These are phyloP conservation scores for Thermothelomyces thermophilus DNA, from an alignment of 2,329 filamentous ascomycete genomes.

Conservation along the genomic window DNA sequence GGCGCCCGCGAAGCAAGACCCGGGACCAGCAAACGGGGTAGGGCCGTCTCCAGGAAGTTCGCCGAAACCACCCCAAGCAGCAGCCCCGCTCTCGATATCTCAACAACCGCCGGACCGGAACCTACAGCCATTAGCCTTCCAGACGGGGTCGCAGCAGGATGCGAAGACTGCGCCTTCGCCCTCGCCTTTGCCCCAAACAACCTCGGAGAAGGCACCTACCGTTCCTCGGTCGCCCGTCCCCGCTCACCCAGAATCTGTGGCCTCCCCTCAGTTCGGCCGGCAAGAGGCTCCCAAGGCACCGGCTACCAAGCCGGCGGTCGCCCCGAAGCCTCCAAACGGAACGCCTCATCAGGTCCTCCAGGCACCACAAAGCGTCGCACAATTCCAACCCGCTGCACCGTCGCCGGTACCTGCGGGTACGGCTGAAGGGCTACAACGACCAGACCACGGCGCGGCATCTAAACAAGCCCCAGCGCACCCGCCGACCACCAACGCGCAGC, in stretches of 20 bases:
- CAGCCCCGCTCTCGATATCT: slow-evolving; percentile 1
- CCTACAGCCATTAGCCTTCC: slow-evolving; percentile 23
- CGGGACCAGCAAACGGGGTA: slow-evolving; percentile 9
- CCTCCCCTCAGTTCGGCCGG: slow-evolving; percentile 15
- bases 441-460: slow-evolving; percentile 29
- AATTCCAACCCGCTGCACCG: slow-evolving; percentile 27
- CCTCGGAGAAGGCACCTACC: slow-evolving; percentile 2
- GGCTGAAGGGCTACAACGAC: slow-evolving; percentile 31
- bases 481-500: slow-evolving; percentile 22
- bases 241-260: slow-evolving; percentile 13
- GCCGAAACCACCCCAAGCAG: slow-evolving; percentile 16
- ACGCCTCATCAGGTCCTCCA: slow-evolving; percentile 33
- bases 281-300: slow-evolving; percentile 4
- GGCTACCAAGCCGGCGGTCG: slow-evolving; percentile 6
- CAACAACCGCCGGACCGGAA: slow-evolving; percentile 15
- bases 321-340: slow-evolving; percentile 15
- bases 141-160: slow-evolving; percentile 13
- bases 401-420: slow-evolving; percentile 25
- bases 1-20: slow-evolving; percentile 1
- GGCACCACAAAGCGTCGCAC: slow-evolving; percentile 32
- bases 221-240: slow-evolving; percentile 10
- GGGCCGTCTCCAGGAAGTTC: slow-evolving; percentile 14
- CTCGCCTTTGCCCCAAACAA: background rate
- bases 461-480: slow-evolving; percentile 25
- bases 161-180: slow-evolving; percentile 10